A percentile compares a stretch with the other conserved stretches of the same genome.
Evolutionary conservation across 371 early-diverging fungal species (phyloP).

Genomic region (Cokeromyces recurvatus): DNA sequence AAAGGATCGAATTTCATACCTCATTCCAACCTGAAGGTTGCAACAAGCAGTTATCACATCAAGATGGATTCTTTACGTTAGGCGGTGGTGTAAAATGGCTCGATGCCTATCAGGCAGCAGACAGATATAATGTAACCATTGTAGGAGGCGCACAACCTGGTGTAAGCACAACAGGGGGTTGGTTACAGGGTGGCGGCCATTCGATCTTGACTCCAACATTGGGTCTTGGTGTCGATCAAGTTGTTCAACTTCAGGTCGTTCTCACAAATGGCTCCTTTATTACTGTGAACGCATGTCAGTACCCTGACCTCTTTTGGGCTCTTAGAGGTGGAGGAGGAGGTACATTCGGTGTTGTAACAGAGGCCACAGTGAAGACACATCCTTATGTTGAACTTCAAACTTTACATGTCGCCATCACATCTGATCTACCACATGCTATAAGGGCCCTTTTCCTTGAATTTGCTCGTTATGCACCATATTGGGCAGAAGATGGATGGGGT

Average conservation of each 20-base stretch:
- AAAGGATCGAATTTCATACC: conserved; percentile 19
- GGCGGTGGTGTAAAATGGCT: conserved; percentile 12
- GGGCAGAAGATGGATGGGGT: conserved; percentile 6
- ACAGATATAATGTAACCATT: conserved; percentile 8
- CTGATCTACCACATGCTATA: not conserved
- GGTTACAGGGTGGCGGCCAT: conserved; percentile 31
- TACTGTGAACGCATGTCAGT: conserved; percentile 30
- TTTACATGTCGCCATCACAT: not conserved
- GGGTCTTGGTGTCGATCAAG: conserved; percentile 48
- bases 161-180: conserved; percentile 27
- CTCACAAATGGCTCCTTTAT: conserved; percentile 30
- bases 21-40: conserved; percentile 15
- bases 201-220: conserved; percentile 4
- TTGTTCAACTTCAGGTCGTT: conserved; percentile 39
- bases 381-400: not conserved
- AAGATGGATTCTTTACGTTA: not conserved
- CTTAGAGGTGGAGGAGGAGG: conserved; percentile 54
- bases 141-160: conserved; percentile 25
- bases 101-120: conserved; percentile 14
- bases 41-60: not conserved
- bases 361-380: conserved; percentile 4
- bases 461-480: not conserved
- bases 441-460: not conserved
- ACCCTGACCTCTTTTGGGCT: conserved; percentile 52
- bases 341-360: conserved; percentile 26